Percentiles rank a stretch among this genome's conserved stretches.
phyloP scores from a whole-genome alignment of 2,329 filamentous ascomycete species.

The Pestalotiopsis sp. region DNA sequence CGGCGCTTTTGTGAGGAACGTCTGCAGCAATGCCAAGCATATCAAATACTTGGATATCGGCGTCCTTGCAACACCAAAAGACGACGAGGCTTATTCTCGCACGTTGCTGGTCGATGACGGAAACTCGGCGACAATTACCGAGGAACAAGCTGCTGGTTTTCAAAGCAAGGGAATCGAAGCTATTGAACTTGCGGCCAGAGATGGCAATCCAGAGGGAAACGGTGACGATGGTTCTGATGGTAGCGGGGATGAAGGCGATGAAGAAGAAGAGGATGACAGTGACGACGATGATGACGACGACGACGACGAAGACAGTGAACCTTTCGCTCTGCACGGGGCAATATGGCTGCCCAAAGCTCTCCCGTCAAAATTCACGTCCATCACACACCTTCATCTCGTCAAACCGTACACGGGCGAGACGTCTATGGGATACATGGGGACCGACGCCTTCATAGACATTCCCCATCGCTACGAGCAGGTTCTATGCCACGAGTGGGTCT shows the following conservation, averaged over 20 bases:
- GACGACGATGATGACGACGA: not conserved
- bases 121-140: not conserved
- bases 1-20: constrained; percentile 8
- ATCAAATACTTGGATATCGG: constrained; percentile 12
- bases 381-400: constrained; percentile 15
- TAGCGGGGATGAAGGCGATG: not conserved
- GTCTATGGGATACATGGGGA: not conserved
- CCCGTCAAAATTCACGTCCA: not conserved
- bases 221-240: not conserved
- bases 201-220: too few relatives aligned
- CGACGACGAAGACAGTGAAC: not conserved
- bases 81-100: not conserved
- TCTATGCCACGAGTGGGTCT: constrained; percentile 8
- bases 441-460: not conserved
- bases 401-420: constrained; percentile 3
- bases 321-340: not conserved
- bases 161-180: not conserved
- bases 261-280: not conserved
- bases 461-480: constrained; percentile 9
- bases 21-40: constrained; percentile 9
- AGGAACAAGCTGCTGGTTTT: not conserved
- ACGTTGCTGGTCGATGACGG: not conserved
- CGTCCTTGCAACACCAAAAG: constrained; percentile 4
- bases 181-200: not conserved
- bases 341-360: not conserved